These are phyloP conservation scores for Batrachochytrium dendrobatidis DNA, from an alignment of 371 early-diverging fungal species.

Conservation along the genomic window DNA sequence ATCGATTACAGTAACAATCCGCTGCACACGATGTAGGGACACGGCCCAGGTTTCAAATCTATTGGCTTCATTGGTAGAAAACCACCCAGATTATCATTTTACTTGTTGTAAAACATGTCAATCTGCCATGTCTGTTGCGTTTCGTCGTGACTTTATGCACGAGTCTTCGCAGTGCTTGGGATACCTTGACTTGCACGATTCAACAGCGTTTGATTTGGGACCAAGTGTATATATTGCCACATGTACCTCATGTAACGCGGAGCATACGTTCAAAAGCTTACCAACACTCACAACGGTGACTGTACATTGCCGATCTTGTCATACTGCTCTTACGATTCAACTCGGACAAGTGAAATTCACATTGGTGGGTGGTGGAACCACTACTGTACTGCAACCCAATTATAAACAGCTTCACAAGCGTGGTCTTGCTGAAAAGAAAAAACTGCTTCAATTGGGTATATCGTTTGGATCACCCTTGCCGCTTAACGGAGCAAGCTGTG, in stretches of 20 bases:
- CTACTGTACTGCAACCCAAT: neutral
- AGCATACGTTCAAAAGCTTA: constrained; percentile 13
- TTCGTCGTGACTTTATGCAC: constrained; percentile 53
- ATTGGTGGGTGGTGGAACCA: constrained; percentile 9
- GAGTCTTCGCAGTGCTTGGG: constrained; percentile 43
- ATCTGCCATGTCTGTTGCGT: constrained; percentile 51
- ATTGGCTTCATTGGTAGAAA: constrained; percentile 24
- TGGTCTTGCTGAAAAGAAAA: constrained; percentile 40
- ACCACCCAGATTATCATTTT: constrained; percentile 12
- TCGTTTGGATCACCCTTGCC: constrained; percentile 69
- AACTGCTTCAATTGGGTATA: constrained; percentile 40
- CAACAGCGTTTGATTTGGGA: constrained; percentile 58
- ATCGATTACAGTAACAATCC: constrained; percentile 53
- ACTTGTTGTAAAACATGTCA: constrained; percentile 59
- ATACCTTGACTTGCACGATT: constrained; percentile 62
- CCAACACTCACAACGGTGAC: constrained; percentile 11
- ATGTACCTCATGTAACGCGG: constrained; percentile 42
- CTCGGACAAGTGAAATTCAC: constrained; percentile 30
- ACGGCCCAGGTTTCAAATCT: constrained; percentile 6
- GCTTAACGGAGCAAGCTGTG: constrained; percentile 79
- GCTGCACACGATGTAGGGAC: constrained; percentile 67
- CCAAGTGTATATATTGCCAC: constrained; percentile 57
- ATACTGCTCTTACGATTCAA: constrained; percentile 14
- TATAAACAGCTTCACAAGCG: constrained; percentile 18
- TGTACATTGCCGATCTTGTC: constrained; percentile 20